Conservation (phyloP, 441 rosid genomes). For the Populus trichocarpa region DNA sequence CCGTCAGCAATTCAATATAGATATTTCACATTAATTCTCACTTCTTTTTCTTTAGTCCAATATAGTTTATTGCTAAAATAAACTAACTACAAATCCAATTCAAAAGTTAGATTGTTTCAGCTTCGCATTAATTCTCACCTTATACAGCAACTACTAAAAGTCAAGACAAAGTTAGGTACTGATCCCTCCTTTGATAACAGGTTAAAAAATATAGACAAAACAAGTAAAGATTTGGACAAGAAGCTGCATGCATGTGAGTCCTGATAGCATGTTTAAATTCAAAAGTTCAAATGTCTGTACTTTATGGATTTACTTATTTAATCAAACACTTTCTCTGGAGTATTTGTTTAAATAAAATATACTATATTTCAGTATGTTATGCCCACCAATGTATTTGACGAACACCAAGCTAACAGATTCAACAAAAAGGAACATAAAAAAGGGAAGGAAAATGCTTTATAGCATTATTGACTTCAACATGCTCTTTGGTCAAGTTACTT, state of each 20-base stretch:
- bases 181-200: neutral
- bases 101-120: neutral
- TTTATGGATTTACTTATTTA: neutral
- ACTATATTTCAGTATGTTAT: neutral
- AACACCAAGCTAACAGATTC: neutral
- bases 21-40: neutral
- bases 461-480: too few relatives aligned
- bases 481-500: too few relatives aligned
- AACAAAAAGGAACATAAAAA: neutral
- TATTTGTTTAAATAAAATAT: too few relatives aligned
- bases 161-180: neutral
- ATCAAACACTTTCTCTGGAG: neutral
- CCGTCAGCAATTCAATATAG: neutral
- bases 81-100: neutral
- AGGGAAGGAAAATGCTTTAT: too few relatives aligned
- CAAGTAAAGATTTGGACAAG: neutral
- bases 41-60: neutral
- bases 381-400: neutral
- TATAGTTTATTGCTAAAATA: neutral
- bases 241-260: neutral
- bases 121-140: neutral
- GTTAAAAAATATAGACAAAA: neutral
- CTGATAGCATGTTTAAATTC: neutral
- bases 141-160: neutral
- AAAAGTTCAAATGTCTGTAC: neutral